These are phyloP conservation scores for Luffa aegyptiaca DNA, from an alignment of 306 rosid genomes.

Conservation along the genomic window DNA sequence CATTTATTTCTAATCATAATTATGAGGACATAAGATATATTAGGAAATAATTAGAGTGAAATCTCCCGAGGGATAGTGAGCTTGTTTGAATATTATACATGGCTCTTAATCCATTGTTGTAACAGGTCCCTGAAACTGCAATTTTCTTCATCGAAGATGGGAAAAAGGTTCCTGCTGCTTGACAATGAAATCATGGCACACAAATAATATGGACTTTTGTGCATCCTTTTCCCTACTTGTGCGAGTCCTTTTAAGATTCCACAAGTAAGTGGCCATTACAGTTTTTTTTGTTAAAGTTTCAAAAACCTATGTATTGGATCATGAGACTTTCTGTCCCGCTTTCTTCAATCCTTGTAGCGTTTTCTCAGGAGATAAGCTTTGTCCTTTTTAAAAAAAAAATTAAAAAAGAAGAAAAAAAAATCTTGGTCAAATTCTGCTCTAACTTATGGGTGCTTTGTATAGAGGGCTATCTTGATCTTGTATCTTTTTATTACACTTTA, in stretches of 20 bases:
- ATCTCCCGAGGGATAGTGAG: not conserved
- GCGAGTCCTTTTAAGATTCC: constrained; percentile 12
- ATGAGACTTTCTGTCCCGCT: constrained; percentile 9
- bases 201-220: constrained; percentile 7
- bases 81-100: not conserved
- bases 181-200: constrained; percentile 27
- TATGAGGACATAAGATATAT: not conserved
- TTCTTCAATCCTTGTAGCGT: constrained; percentile 3
- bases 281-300: constrained; percentile 12
- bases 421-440: not conserved
- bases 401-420: not conserved
- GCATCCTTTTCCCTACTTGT: constrained; percentile 11
- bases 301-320: constrained; percentile 5
- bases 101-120: not conserved
- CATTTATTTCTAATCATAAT: not conserved
- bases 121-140: constrained; percentile 83
- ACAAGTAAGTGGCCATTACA: constrained; percentile 13
- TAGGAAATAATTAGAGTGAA: not conserved
- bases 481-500: not conserved
- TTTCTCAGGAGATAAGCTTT: constrained; percentile 8
- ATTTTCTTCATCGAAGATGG: constrained; percentile 98
- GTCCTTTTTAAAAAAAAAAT: not conserved
- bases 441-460: constrained; percentile 5
- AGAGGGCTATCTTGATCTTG: not conserved
- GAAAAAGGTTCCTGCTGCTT: constrained; percentile 94